Evolutionary conservation across 495 filamentous ascomycete species (phyloP).

Genomic region (Aspergillus avenaceus): DNA sequence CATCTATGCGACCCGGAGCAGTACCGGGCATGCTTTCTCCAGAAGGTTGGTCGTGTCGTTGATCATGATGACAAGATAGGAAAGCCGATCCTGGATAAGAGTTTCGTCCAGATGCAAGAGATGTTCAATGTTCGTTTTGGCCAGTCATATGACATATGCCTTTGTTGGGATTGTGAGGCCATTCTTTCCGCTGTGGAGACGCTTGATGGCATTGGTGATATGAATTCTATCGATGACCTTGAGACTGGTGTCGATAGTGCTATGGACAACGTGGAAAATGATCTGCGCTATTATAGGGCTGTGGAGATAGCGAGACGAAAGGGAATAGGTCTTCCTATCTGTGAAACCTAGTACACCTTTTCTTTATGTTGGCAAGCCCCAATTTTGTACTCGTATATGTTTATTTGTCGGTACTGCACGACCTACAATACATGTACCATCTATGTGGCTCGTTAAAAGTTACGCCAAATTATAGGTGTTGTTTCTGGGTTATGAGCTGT

Average conservation of each 20-base stretch:
- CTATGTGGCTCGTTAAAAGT: too few relatives aligned
- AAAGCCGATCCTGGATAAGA: slow-evolving; percentile 1
- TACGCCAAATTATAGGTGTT: too few relatives aligned
- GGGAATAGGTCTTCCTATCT: neutral
- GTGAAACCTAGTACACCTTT: too few relatives aligned
- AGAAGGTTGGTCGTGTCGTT: slow-evolving; percentile 10
- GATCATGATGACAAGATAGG: slow-evolving; percentile 15
- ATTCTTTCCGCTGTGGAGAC: slow-evolving; percentile 1
- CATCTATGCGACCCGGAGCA: slow-evolving; percentile 38
- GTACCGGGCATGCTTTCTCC: slow-evolving; percentile 10
- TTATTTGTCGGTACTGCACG: too few relatives aligned
- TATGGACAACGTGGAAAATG: neutral
- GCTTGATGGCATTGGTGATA: neutral
- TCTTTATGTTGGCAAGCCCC: too few relatives aligned
- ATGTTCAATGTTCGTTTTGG: slow-evolving; percentile 16
- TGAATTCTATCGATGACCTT: neutral
- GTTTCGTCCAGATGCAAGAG: slow-evolving; percentile 8
- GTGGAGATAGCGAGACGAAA: slow-evolving; percentile 3
- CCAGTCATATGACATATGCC: slow-evolving; percentile 4
- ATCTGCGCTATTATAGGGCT: neutral
- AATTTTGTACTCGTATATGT: too few relatives aligned
- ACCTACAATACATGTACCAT: too few relatives aligned
- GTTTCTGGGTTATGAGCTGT: too few relatives aligned
- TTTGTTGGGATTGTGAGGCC: slow-evolving; percentile 11
- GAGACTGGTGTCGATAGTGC: neutral